Evolutionary conservation across 306 rosid species (phyloP).

Genomic region (Crataegus laevigata): DNA sequence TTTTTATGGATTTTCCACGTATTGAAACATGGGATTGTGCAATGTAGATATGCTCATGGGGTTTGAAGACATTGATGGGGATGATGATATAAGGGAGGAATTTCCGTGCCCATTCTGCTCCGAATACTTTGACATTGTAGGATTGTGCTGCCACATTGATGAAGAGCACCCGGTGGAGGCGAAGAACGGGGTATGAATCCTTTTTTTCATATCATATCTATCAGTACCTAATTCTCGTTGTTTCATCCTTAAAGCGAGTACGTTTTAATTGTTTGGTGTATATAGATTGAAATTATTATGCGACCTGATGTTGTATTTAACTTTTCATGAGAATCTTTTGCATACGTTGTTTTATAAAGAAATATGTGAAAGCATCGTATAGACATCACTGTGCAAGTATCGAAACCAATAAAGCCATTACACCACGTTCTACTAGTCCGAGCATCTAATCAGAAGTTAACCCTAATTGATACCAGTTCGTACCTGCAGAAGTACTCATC

Average conservation of each 20-base stretch:
- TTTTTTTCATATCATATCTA: not conserved
- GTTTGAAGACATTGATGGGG: constrained; percentile 80
- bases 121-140: constrained; percentile 83
- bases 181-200: constrained; percentile 68
- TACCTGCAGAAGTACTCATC: too few relatives aligned
- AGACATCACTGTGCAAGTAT: too few relatives aligned
- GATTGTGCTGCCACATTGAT: constrained; percentile 95
- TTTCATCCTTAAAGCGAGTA: not conserved
- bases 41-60: constrained; percentile 80
- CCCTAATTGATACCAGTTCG: too few relatives aligned
- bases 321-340: not conserved
- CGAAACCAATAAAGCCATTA: too few relatives aligned
- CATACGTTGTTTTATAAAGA: not conserved
- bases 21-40: constrained; percentile 13
- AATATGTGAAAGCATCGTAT: too few relatives aligned
- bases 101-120: constrained; percentile 91
- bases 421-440: too few relatives aligned
- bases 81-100: constrained; percentile 83
- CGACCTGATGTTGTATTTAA: not conserved
- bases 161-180: constrained; percentile 93
- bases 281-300: not conserved
- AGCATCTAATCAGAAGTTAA: too few relatives aligned
- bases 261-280: not conserved
- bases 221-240: not conserved
- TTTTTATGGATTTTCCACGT: not conserved